Percentiles rank a stretch among this genome's conserved stretches.
Conservation (phyloP, 2,329 filamentous ascomycete species). For the Ascochyta koolunga region DNA sequence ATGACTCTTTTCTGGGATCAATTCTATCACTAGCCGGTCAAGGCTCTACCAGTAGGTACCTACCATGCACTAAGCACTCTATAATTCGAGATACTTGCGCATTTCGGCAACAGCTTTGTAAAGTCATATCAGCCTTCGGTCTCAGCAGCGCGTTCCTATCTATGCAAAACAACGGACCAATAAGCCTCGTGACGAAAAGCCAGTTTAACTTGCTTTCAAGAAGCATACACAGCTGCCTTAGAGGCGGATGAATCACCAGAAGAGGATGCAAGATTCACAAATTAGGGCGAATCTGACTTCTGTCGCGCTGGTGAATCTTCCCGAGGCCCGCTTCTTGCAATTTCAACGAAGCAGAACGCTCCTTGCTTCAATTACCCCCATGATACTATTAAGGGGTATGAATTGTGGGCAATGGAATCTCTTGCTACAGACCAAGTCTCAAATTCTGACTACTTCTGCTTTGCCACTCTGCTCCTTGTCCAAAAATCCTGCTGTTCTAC, state of each 20-base stretch:
- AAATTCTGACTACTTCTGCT: conserved; percentile 2
- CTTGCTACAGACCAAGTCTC: not conserved
- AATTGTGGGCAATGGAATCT: not conserved
- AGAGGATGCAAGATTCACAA: not conserved
- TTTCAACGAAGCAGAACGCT: not conserved
- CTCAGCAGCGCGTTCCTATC: too few species aligned
- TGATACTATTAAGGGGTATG: not conserved
- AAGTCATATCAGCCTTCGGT: too few species aligned
- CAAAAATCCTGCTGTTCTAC: conserved; percentile 34
- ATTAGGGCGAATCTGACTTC: not conserved
- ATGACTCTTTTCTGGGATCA: too few species aligned
- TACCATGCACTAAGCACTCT: too few species aligned
- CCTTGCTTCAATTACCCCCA: not conserved
- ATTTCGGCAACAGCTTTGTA: too few species aligned
- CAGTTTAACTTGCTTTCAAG: too few species aligned
- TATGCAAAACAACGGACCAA: too few species aligned
- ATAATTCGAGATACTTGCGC: too few species aligned
- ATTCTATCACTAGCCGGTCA: too few species aligned
- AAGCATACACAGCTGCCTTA: not conserved
- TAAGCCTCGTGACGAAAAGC: too few species aligned
- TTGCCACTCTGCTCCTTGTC: conserved; percentile 27
- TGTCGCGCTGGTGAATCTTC: not conserved
- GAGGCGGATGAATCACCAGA: not conserved
- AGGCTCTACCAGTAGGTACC: too few species aligned
- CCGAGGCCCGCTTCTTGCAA: not conserved